Percentiles rank a stretch among this genome's conserved stretches.
Evolutionary conservation across 345 rosid genomes (phyloP).

Genomic region (Salix brachista): DNA sequence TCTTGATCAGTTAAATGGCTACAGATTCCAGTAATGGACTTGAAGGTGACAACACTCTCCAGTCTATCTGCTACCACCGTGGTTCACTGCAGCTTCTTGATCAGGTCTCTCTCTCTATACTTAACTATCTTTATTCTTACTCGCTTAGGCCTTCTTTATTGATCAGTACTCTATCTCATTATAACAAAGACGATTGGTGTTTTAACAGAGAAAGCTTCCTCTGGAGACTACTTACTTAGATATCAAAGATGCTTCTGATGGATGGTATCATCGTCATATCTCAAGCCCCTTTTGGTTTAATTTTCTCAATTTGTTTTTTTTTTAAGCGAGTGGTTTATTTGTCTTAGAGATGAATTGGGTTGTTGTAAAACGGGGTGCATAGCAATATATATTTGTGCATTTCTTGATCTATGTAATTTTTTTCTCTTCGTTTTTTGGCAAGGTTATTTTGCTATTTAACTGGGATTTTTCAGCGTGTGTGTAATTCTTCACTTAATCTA

Average conservation of each 20-base stretch:
- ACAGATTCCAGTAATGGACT: background rate
- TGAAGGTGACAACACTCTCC: constrained; percentile 35
- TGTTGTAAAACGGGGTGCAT: background rate
- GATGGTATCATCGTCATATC: constrained; percentile 50
- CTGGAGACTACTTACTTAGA: constrained; percentile 60
- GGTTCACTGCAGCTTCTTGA: constrained; percentile 70
- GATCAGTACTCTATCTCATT: background rate
- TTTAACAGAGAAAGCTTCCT: constrained; percentile 82
- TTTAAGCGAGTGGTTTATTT: background rate
- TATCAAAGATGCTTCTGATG: constrained; percentile 56
- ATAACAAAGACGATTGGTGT: background rate
- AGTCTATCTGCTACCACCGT: constrained; percentile 57
- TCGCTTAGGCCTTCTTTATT: background rate
- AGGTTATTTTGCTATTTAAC: background rate
- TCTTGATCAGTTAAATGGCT: background rate
- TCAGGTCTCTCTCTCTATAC: constrained; percentile 32
- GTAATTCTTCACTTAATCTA: background rate
- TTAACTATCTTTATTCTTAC: no score
- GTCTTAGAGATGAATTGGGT: background rate
- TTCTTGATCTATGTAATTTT: background rate
- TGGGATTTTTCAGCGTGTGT: background rate
- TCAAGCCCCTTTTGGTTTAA: background rate
- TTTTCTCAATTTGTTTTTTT: no score
- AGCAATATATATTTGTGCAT: background rate
- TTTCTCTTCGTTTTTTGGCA: no score